Conservation (phyloP, 1,284 basidiomycete species). For the Malassezia psittaci region DNA sequence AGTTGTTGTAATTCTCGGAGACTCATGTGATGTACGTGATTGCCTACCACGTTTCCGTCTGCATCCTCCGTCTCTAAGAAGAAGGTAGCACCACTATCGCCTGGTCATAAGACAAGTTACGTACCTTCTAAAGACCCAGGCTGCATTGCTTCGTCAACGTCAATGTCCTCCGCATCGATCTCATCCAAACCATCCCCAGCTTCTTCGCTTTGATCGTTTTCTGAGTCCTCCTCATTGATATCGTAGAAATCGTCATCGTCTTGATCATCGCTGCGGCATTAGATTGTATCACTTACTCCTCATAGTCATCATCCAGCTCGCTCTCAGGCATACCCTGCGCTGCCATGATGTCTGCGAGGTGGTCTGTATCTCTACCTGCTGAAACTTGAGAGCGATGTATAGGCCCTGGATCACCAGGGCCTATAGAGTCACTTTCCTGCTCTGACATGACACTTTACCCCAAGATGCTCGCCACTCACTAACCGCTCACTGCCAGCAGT, state of each 20-base stretch:
- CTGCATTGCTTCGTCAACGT: conserved; percentile 16
- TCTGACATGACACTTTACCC: not conserved
- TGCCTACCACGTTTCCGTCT: not conserved
- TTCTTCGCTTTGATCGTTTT: conserved; percentile 2
- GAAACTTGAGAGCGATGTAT: not conserved
- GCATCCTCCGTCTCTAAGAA: conserved; percentile 4
- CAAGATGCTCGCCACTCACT: no score
- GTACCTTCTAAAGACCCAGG: conserved; percentile 17
- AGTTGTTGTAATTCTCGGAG: conserved; percentile 5
- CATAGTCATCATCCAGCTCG: conserved; percentile 8
- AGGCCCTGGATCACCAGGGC: not conserved
- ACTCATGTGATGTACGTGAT: not conserved
- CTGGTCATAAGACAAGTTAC: conserved; percentile 19
- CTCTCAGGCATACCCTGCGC: conserved; percentile 2
- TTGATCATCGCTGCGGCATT: not conserved
- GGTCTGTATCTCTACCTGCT: not conserved
- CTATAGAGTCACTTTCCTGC: not conserved
- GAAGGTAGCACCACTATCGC: conserved; percentile 14
- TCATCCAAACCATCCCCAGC: conserved; percentile 12
- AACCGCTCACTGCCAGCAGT: no score
- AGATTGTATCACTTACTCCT: not conserved
- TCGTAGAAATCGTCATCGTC: conserved; percentile 16
- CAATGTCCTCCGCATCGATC: conserved; percentile 21
- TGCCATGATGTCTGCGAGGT: not conserved
- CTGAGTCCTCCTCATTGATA: conserved; percentile 14